phyloP scores from a whole-genome alignment of 306 rosid genomes.

The Acacia crassicarpa region DNA sequence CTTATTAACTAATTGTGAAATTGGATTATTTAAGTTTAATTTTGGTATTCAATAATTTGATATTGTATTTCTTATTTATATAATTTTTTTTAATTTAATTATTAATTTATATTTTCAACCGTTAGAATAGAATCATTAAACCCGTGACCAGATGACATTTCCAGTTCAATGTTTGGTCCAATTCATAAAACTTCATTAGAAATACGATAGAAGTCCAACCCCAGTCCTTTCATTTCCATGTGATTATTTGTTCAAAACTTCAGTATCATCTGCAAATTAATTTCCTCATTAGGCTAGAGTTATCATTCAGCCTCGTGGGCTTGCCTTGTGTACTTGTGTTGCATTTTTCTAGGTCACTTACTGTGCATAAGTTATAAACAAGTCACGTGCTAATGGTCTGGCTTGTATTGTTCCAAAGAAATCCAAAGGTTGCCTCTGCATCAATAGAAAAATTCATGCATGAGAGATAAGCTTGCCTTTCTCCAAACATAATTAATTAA shows the following conservation, averaged over 20 bases:
- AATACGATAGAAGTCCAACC: background rate
- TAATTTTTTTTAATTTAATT: too few species aligned
- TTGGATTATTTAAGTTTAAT: too few species aligned
- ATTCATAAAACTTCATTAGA: background rate
- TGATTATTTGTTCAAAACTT: background rate
- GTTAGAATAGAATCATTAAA: too few species aligned
- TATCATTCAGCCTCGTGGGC: constrained; percentile 12
- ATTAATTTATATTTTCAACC: too few species aligned
- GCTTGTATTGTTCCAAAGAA: constrained; percentile 83
- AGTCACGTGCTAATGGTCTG: constrained; percentile 71
- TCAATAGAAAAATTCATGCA: constrained; percentile 30
- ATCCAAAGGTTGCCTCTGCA: constrained; percentile 86
- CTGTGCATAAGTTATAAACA: constrained; percentile 82
- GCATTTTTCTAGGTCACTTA: constrained; percentile 40
- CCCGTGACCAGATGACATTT: too few species aligned
- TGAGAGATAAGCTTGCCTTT: constrained; percentile 15
- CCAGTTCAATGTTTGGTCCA: too few species aligned
- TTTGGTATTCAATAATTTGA: too few species aligned
- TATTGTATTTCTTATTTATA: too few species aligned
- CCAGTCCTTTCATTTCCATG: background rate
- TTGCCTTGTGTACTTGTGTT: constrained; percentile 16
- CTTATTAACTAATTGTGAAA: too few species aligned
- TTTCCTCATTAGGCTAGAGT: constrained; percentile 24
- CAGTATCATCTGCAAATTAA: background rate
- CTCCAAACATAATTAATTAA: constrained; percentile 10